Base-by-base conservation (phyloP, 164 flowering plant species). In the Magnolia officinalis region DNA sequence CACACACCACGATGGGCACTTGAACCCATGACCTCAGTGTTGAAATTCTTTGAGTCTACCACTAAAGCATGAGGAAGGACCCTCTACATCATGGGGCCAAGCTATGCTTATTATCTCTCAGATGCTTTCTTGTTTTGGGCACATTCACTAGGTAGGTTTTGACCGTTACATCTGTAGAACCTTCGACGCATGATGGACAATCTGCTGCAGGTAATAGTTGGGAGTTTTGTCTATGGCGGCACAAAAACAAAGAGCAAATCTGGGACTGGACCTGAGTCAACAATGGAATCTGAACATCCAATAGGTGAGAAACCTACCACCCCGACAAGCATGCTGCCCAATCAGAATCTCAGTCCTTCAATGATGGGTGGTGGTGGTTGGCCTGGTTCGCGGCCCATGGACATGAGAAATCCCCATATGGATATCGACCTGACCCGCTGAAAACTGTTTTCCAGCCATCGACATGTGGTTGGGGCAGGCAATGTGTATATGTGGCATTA, bases 351-450 rank as follows among this genome's bases (percentile, higher is more conserved):
- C 71, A 67, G 80, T 66, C 84, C 89, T 3, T 29, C 31, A 84
- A 21, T 81, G 64, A 73, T 78, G 67, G 82, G 82, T 50, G 76
- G 74, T 19, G 82, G 82, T 50, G 76, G 74, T 19, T 93, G 94
- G 96, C 87, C 89, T 4, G 85, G 85, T 76, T 85, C 93, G 0
- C 85, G 87, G 72, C 81, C 86, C 14, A 63, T 84, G 74, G 90
- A 87, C 72, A 64, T 82, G 84, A 89, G 85, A 72, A 82, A 79
- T 71, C 79, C 85, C 37, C 89, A 86, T 70, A 81, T 88, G 21
- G 96, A 87, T 70, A 90, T 93, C 74, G 93, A 93, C 87, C 84
- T 93, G 85, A 88, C 86, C 4, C 90, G 92, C 6, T 91, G 94
- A 82, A 88, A 87, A 90, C 49, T 8, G 19, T 67, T 50, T 45